These are phyloP conservation scores for Juglanconis oblonga DNA, from an alignment of 2,329 filamentous ascomycete species.

Conservation along the genomic window DNA sequence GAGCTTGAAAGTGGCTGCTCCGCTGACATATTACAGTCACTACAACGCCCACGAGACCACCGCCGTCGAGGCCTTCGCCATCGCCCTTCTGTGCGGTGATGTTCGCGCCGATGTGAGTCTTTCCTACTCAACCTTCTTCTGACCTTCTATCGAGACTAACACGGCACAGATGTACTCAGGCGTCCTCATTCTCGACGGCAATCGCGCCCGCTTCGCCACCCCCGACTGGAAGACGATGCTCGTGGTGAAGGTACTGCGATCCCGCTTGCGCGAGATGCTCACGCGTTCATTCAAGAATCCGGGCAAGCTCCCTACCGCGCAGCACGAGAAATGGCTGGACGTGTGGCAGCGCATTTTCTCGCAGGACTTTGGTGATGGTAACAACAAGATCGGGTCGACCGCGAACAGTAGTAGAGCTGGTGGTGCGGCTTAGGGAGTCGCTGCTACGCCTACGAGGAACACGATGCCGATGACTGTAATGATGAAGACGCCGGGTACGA, in stretches of 20 bases:
- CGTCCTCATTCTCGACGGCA: constrained; percentile 82
- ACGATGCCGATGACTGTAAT: neutral
- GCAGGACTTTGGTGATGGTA: constrained; percentile 39
- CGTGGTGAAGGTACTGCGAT: constrained; percentile 78
- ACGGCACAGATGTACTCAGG: constrained; percentile 72
- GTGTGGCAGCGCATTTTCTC: constrained; percentile 70
- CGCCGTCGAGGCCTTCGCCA: constrained; percentile 74
- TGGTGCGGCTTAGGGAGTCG: constrained; percentile 10
- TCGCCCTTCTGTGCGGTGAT: constrained; percentile 84
- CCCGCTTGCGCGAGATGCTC: constrained; percentile 72
- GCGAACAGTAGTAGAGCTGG: neutral
- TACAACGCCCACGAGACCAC: constrained; percentile 91
- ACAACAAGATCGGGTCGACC: neutral
- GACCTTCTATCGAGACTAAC: neutral
- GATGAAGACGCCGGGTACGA: neutral
- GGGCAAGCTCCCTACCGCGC: constrained; percentile 58
- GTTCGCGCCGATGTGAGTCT: constrained; percentile 73
- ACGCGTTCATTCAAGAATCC: constrained; percentile 67
- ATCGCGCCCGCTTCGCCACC: constrained; percentile 78
- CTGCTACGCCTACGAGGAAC: neutral
- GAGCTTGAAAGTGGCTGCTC: constrained; percentile 18
- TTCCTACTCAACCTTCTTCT: neutral
- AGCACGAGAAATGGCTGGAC: constrained; percentile 72
- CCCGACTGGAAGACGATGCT: constrained; percentile 89
- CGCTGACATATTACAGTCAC: constrained; percentile 43